Evolutionary conservation across 805 yeast species (phyloP), one percentile per base, ranked within the genome.

Genomic region (Blastobotrys peoriensis): DNA sequence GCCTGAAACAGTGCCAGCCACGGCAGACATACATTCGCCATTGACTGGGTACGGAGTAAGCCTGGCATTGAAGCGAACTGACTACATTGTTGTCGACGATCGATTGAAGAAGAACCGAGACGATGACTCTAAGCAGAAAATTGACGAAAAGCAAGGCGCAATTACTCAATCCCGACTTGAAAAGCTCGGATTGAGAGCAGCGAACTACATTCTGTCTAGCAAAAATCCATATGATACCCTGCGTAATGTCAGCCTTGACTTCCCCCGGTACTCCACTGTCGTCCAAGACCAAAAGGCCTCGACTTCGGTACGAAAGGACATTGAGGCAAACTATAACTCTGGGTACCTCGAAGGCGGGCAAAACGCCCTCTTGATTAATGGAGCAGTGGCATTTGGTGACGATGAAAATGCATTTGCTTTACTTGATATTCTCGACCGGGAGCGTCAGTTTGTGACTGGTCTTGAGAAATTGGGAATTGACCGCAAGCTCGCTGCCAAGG

Each of bases 1-100:
- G 9, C 81, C 83, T 49, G 16, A 10, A 54, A 60, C 13, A 44
- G 44, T 74, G 69, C 36, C 71, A 1, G 20, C 38, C 16, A 28
- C 37, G 21, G 38, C 38, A 10, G 57, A 47, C 17, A 8, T 8
- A 13, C 8, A 13, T 8, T 8, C 8, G 13, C 38, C 41, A 15
- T 42, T 65, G 8, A 52, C 60, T 6, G 93, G 91, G 0, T 86
- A 78, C 60, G 93, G 88, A 1, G 79, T 74, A 15, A 83, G 75
- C 36, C 58, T 83, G 36, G 74, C 80, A 1, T 55, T 83, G 48
- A 83, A 83, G 54, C 67, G 83, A 50, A 76, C 86, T 0, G 86
- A 81, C 51, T 80, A 81, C 47, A 66, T 79, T 21, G 85, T 73
- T 2, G 71, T 80, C 39, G 86, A 81, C 54, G 87, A 81, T 52